Evolutionary conservation across 2,329 filamentous ascomycete species (phyloP), one percentile per base, ranked within the genome.

Genomic region (Trichoderma sp.): DNA sequence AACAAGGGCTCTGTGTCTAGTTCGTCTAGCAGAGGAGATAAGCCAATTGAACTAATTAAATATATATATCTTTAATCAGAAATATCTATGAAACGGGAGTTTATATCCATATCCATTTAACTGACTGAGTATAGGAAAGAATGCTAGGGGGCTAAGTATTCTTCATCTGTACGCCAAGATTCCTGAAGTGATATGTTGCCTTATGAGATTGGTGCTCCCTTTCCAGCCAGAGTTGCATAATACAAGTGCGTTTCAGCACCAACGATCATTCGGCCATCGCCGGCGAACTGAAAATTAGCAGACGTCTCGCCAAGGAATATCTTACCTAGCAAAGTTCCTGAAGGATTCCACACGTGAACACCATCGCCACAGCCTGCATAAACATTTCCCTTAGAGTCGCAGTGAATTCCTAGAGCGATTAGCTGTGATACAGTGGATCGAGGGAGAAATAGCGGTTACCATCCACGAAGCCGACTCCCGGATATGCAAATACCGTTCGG

Each of bases 341-440:
- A 77, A 1, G 80, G 70, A 8, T 80, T 82, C 82, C 82, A 86
- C 1, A 86, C 77, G 57, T 81, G 80, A 12, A 86, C 73, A 4
- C 83, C 84, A 68, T 85, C 83, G 2, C 81, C 82, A 57, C 80
- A 83, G 3, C 82, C 83, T 35, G 80, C 76, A 73, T 84, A 85
- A 0, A 86, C 80, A 64, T 85, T 84, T 0, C 83, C 84, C 5
- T 78, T 61, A 0, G 77, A 70, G 58, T 84, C 83, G 66, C 79
- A 82, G 67, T 83, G 83, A 67, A 84, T 82, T 48, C 83, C 80
- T 1, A 82, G 3, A 34, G 2, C 87, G 0, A 86, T 72, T 34
- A 84, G 78, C 17, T 80, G 34, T 4, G 22, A 32, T 7, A 10
- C 9, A 13, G 15, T 12, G 8, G n/a, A 9, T 39, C 1, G n/a